These are phyloP conservation scores for Acephala macrosclerotiorum DNA, from an alignment of 2,329 filamentous ascomycete genomes.

Conservation along the genomic window DNA sequence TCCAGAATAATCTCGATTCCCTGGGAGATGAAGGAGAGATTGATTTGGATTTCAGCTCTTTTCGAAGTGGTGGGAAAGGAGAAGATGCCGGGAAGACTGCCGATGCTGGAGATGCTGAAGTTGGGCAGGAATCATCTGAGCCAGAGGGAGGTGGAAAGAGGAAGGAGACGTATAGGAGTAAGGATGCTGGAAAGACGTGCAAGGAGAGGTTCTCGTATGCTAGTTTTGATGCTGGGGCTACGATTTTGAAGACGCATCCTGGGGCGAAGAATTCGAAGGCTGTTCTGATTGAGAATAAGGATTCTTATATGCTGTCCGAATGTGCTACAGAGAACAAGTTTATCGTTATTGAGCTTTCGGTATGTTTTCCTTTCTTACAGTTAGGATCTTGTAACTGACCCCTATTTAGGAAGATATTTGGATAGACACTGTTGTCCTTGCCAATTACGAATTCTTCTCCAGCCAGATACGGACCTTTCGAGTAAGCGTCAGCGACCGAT, in stretches of 20 bases:
- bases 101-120: slow-evolving; percentile 30
- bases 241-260: slow-evolving; percentile 86
- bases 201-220: slow-evolving; percentile 98
- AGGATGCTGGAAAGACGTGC: slow-evolving; percentile 95
- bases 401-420: slow-evolving; percentile 61
- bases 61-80: slow-evolving; percentile 51
- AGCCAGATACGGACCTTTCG: slow-evolving; percentile 93
- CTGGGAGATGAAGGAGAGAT: slow-evolving; percentile 92
- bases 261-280: slow-evolving; percentile 88
- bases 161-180: slow-evolving; percentile 66
- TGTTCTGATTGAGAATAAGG: slow-evolving; percentile 94
- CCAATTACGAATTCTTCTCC: slow-evolving; percentile 99
- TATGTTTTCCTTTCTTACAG: slow-evolving; percentile 69
- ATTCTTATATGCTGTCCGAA: slow-evolving; percentile 96
- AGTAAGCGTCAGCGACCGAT: slow-evolving; percentile 92
- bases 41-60: slow-evolving; percentile 72
- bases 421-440: slow-evolving; percentile 94
- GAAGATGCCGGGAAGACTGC: slow-evolving; percentile 25
- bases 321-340: slow-evolving; percentile 90
- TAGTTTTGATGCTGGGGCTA: slow-evolving; percentile 96
- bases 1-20: slow-evolving; percentile 76
- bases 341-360: slow-evolving; percentile 82
- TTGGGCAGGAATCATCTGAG: slow-evolving; percentile 37
- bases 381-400: slow-evolving; percentile 25
- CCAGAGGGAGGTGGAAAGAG: slow-evolving; percentile 35